phyloP scores from a whole-genome alignment of 352 stramenopile species.

The Pythium grandisporangium region DNA sequence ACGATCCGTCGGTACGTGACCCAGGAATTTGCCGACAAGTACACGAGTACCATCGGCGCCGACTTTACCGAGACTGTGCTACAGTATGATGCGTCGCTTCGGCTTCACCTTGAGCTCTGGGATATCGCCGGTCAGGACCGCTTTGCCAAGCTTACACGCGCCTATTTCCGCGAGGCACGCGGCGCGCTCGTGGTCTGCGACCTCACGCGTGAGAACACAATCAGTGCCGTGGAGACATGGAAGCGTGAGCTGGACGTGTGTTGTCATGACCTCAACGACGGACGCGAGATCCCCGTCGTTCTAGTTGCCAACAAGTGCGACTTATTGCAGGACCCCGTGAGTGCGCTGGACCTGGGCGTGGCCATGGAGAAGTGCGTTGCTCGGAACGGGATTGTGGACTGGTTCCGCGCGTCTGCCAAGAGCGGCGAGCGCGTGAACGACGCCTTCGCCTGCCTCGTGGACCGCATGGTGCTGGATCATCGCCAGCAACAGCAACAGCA shows the following conservation, averaged over 20 bases:
- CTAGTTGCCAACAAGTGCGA: conserved; percentile 86
- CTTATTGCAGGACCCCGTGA: conserved; percentile 52
- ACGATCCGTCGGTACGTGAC: conserved; percentile 72
- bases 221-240: conserved; percentile 77
- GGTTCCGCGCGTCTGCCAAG: conserved; percentile 71
- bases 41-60: conserved; percentile 79
- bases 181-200: conserved; percentile 84
- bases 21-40: conserved; percentile 67
- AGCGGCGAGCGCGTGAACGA: conserved; percentile 51
- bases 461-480: conserved; percentile 47
- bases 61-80: conserved; percentile 83
- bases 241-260: conserved; percentile 74
- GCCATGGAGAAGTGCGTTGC: conserved; percentile 82
- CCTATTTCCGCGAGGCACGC: conserved; percentile 77
- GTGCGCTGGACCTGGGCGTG: conserved; percentile 61
- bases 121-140: conserved; percentile 84
- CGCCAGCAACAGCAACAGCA: conserved; percentile 18
- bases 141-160: conserved; percentile 82
- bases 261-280: conserved; percentile 32
- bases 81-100: conserved; percentile 39
- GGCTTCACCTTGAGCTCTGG: conserved; percentile 77
- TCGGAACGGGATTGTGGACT: conserved; percentile 64
- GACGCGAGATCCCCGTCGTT: conserved; percentile 51
- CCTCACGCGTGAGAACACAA: conserved; percentile 78
- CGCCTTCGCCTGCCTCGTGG: conserved; percentile 49